Evolutionary conservation across 768 basidiomycete species (phyloP).

Genomic region (Lyophyllum semitale): DNA sequence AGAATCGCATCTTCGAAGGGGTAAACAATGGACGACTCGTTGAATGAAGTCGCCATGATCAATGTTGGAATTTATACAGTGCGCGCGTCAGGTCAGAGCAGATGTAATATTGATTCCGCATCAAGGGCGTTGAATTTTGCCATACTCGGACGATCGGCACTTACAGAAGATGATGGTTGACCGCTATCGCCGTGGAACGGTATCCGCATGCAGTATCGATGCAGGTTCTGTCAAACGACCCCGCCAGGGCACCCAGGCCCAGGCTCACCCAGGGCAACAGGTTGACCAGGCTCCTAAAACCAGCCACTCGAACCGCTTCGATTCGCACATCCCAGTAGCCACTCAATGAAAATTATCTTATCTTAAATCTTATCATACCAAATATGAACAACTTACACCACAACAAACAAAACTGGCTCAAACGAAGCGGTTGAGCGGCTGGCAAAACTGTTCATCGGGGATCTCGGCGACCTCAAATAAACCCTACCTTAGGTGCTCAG

Average conservation of each 20-base stretch:
- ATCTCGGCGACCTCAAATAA: too few species aligned
- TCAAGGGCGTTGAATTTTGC: background rate
- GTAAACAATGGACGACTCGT: background rate
- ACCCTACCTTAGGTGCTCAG: too few species aligned
- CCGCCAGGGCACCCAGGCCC: background rate
- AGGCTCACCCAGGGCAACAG: too few species aligned
- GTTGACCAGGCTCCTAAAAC: too few species aligned
- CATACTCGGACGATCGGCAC: background rate
- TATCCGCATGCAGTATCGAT: slow-evolving; percentile 1
- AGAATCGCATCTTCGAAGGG: background rate
- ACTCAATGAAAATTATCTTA: too few species aligned
- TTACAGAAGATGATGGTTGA: background rate
- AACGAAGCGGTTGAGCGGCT: too few species aligned
- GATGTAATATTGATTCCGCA: background rate
- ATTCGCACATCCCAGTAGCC: too few species aligned
- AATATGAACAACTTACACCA: too few species aligned
- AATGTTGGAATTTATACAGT: background rate
- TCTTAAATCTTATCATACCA: too few species aligned
- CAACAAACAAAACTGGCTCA: too few species aligned
- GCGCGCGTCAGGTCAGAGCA: background rate
- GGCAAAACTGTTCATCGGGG: too few species aligned
- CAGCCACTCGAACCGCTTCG: too few species aligned
- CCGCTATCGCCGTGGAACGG: background rate
- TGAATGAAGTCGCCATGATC: background rate
- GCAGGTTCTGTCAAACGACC: background rate